phyloP scores from a whole-genome alignment of 1,139 yeast genomes.

The Yamadazyma mexicana region DNA sequence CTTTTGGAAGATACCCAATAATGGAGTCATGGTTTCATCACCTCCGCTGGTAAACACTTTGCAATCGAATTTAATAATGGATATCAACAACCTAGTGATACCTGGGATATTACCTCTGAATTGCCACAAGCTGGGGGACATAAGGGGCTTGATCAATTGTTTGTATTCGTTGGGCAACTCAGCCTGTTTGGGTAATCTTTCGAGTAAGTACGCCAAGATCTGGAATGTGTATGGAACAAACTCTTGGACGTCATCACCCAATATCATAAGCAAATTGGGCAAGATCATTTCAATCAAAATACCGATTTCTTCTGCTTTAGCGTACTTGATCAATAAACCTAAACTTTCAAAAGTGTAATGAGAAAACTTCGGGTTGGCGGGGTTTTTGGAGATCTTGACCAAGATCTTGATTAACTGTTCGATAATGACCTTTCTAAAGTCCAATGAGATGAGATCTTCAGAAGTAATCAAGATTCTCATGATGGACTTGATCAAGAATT shows the following conservation, averaged over 20 bases:
- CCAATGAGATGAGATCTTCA: conserved; percentile 55
- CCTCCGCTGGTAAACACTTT: conserved; percentile 39
- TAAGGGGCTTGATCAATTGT: conserved; percentile 72
- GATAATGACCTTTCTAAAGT: conserved; percentile 48
- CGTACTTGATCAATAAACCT: conserved; percentile 67
- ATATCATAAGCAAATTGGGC: conserved; percentile 65
- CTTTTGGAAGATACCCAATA: conserved; percentile 95
- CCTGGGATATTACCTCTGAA: conserved; percentile 92
- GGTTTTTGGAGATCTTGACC: conserved; percentile 75
- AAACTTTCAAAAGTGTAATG: conserved; percentile 90
- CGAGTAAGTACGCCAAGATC: conserved; percentile 75
- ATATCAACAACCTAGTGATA: conserved; percentile 72
- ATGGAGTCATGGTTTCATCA: conserved; percentile 60
- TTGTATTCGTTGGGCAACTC: conserved; percentile 62
- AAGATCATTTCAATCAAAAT: conserved; percentile 56
- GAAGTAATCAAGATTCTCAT: conserved; percentile 81
- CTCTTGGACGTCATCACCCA: conserved; percentile 88
- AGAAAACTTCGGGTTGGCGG: conserved; percentile 91
- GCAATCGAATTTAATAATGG: conserved; percentile 68
- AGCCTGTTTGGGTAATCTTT: conserved; percentile 49
- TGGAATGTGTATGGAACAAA: conserved; percentile 93
- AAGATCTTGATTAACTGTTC: conserved; percentile 71
- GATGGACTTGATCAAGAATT: conserved; percentile 82
- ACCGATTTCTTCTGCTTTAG: conserved; percentile 27
- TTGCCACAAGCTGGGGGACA: conserved; percentile 93